Evolutionary conservation across 371 early-diverging fungal species (phyloP).

Genomic region (Dinochytrium kinnereticum): DNA sequence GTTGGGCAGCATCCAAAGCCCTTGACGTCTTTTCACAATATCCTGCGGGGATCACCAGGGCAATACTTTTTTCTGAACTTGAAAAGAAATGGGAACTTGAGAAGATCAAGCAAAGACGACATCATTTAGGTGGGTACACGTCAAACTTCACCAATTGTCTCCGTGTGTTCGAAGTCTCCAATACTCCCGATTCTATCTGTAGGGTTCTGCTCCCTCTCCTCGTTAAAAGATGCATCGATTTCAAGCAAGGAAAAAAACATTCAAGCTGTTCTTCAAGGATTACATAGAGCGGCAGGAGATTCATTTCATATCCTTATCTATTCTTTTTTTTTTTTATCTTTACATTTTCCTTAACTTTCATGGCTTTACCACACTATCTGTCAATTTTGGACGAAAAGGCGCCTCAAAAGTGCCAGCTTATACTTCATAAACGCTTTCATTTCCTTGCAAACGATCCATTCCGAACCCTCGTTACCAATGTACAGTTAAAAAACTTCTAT

Average conservation of each 20-base stretch:
- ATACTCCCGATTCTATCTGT: no score
- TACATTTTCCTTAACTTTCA: no score
- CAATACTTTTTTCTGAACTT: not conserved
- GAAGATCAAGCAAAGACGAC: not conserved
- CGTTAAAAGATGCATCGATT: not conserved
- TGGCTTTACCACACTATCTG: not conserved
- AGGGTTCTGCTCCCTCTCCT: not conserved
- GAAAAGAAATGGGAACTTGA: conserved; percentile 5
- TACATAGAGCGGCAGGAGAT: no score
- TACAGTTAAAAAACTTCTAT: not conserved
- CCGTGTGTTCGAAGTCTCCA: no score
- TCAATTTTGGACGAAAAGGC: no score
- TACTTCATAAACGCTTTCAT: not conserved
- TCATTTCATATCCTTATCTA: no score
- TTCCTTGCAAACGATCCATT: not conserved
- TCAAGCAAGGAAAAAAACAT: not conserved
- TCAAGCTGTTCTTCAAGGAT: not conserved
- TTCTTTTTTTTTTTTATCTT: no score
- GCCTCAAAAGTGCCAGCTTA: no score
- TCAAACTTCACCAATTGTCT: no score
- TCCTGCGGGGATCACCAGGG: conserved; percentile 4
- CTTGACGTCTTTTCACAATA: not conserved
- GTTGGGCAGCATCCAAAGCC: conserved; percentile 18
- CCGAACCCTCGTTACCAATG: not conserved
- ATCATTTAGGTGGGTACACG: not conserved